Base-by-base conservation (phyloP, 2,329 filamentous ascomycete genomes). In the Sclerotiophoma versabilis region DNA sequence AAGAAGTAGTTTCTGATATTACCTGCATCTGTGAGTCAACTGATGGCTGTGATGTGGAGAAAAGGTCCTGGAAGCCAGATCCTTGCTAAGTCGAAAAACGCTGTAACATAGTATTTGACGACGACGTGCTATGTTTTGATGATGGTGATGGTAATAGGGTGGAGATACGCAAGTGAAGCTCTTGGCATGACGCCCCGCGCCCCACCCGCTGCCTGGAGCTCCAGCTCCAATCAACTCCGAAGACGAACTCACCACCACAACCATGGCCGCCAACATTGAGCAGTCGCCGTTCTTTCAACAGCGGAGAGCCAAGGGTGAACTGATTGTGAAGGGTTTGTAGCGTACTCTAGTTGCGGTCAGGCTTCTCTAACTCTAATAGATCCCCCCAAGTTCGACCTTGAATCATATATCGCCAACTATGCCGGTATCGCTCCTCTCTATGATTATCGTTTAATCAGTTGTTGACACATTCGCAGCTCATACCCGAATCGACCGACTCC, bases 351-450 rank as follows among this genome's bases (percentile, higher is more conserved):
- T 19, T 12, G 26, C 45, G 26, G n/a, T 25, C 25, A 25, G 29
- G 20, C 29, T 20, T 20, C 36, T 51, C 68, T 70, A 53, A 74
- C 50, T 32, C 34, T 20, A 25, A 14, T 54, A 93, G 91, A 92
- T 41, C 77, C 84, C 6, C 93, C 93, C 9, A 96, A 93, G 71
- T 88, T 98, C 64, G 95, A 98, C 68, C 84, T 99, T 34, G 92
- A 97, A 57, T 85, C 89, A 30, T 98, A 97, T 75, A 89, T 96
- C 43, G 83, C 88, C 62, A 96, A 97, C 71, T 99, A 98, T 76
- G 83, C 81, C 72, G 92, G 93, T 93, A 77, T 38, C 79, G 5
- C 46, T 9, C 15, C n/a, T 14, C 8, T 9, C 17, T 15, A 15
- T 12, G n/a, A 4, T 5, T 29, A 7, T 25, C 25, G 25, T 48